Evolutionary conservation across 352 stramenopile species (phyloP).

Genomic region (Phytophthora pisi): DNA sequence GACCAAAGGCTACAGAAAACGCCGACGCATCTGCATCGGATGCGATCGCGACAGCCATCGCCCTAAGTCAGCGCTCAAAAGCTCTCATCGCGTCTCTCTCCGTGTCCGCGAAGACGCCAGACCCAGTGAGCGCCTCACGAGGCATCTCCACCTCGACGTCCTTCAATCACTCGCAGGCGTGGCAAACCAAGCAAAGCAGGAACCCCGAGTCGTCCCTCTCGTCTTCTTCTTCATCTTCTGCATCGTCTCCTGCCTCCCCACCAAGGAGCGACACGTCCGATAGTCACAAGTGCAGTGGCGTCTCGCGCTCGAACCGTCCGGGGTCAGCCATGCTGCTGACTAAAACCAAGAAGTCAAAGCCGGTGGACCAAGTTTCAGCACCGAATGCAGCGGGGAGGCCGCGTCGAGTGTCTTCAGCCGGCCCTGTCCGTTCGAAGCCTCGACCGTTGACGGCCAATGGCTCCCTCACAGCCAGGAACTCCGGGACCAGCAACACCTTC

Average conservation of each 20-base stretch:
- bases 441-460: constrained; percentile 6
- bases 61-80: constrained; percentile 44
- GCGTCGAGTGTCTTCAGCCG: constrained; percentile 30
- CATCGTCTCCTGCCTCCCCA: constrained; percentile 17
- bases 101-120: constrained; percentile 7
- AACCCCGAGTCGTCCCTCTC: constrained; percentile 29
- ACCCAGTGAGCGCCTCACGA: neutral
- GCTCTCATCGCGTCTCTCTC: constrained; percentile 46
- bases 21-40: constrained; percentile 5
- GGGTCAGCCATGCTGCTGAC: constrained; percentile 30
- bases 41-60: constrained; percentile 44
- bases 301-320: constrained; percentile 23
- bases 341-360: constrained; percentile 15
- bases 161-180: constrained; percentile 22
- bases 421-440: constrained; percentile 15
- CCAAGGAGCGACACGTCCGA: constrained; percentile 1
- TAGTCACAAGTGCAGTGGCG: constrained; percentile 5
- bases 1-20: neutral
- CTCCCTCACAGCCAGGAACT: constrained; percentile 22
- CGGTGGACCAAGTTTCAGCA: neutral
- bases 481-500: constrained; percentile 32
- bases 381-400: constrained; percentile 5
- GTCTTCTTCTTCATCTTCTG: constrained; percentile 28
- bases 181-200: constrained; percentile 11
- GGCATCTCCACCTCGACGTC: neutral